Conservation (phyloP, 306 rosid genomes). For the Lathyrus tuberosus region DNA sequence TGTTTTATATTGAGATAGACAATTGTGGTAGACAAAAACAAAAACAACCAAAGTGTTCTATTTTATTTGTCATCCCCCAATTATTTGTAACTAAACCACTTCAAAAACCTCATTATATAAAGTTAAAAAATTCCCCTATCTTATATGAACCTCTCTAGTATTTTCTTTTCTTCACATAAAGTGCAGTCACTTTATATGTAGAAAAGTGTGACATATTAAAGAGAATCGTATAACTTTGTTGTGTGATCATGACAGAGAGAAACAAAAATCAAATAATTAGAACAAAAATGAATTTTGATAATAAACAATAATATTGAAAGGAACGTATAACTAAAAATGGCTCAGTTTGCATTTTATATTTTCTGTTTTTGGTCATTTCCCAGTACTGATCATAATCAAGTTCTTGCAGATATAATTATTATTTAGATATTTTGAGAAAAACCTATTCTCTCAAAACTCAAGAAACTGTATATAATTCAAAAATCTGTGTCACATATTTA, state of each 20-base stretch:
- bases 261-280: background rate
- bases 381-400: slow-evolving; percentile 26
- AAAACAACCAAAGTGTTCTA: slow-evolving; percentile 12
- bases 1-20: slow-evolving; percentile 16
- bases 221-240: slow-evolving; percentile 8
- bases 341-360: background rate
- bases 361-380: slow-evolving; percentile 22
- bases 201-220: slow-evolving; percentile 31
- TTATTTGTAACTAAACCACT: slow-evolving; percentile 33
- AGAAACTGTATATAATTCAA: slow-evolving; percentile 20
- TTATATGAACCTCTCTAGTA: background rate
- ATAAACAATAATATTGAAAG: slow-evolving; percentile 33
- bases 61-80: slow-evolving; percentile 39
- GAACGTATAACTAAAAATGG: slow-evolving; percentile 19
- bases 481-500: slow-evolving; percentile 35
- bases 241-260: slow-evolving; percentile 21
- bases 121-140: slow-evolving; percentile 27
- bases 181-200: slow-evolving; percentile 41
- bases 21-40: slow-evolving; percentile 32
- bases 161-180: slow-evolving; percentile 32
- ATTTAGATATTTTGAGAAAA: slow-evolving; percentile 15
- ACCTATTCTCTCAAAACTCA: slow-evolving; percentile 12
- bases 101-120: slow-evolving; percentile 19
- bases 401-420: slow-evolving; percentile 20
- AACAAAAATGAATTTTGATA: slow-evolving; percentile 21